These are phyloP conservation scores for Trypanosoma lewisi DNA, from an alignment of 208 protist species.

Conservation along the genomic window DNA sequence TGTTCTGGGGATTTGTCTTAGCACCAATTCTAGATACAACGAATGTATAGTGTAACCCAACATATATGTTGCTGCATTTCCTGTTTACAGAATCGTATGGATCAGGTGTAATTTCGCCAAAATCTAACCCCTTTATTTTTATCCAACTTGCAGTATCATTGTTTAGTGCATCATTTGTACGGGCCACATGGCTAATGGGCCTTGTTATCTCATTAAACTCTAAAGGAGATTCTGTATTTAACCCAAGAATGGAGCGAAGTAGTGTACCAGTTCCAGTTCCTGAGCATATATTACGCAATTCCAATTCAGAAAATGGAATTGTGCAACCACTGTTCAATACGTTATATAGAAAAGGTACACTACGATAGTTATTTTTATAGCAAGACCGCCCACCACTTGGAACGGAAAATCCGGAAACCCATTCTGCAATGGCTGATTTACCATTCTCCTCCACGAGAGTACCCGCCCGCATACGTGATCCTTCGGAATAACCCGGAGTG, in stretches of 20 bases:
- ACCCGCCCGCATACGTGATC: conserved; percentile 47
- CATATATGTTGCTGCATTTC: conserved; percentile 48
- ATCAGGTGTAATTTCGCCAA: conserved; percentile 22
- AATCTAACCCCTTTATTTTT: conserved; percentile 43
- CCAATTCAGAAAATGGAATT: conserved; percentile 37
- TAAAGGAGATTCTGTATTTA: background rate
- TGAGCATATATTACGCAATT: conserved; percentile 47
- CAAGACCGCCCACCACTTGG: conserved; percentile 54
- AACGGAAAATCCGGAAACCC: conserved; percentile 58
- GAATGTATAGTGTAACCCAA: conserved; percentile 70
- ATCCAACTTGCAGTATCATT: conserved; percentile 79
- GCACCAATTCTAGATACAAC: conserved; percentile 63
- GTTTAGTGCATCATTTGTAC: conserved; percentile 67
- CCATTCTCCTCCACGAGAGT: conserved; percentile 28
- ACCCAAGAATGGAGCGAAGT: conserved; percentile 35
- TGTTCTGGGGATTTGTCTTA: conserved; percentile 72
- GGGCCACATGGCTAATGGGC: conserved; percentile 46
- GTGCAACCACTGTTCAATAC: conserved; percentile 57
- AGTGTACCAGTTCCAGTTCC: conserved; percentile 31
- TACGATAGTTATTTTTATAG: conserved; percentile 32
- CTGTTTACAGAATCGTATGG: conserved; percentile 45
- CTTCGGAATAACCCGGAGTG: conserved; percentile 53
- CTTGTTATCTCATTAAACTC: conserved; percentile 12
- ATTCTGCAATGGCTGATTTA: conserved; percentile 50
- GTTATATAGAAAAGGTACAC: conserved; percentile 52